Base-by-base conservation (phyloP, 164 flowering plant species). In the Vitis labrusca region DNA sequence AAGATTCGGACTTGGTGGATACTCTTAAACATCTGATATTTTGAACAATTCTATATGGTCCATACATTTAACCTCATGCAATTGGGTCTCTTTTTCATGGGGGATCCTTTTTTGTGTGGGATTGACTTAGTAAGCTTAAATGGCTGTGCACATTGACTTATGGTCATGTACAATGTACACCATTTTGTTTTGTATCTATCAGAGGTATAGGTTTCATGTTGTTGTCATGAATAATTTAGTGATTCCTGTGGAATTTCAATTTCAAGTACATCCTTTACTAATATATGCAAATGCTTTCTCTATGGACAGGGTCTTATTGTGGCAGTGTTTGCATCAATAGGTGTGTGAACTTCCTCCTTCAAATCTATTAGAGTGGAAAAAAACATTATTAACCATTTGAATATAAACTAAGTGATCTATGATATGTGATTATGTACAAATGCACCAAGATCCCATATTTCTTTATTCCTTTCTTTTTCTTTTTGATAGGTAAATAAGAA, bases 271-370 rank as follows among this genome's bases (percentile, higher is more conserved):
- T 51, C 9, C 44, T 71, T 56, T n/a, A 15, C 65, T 81, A 48
- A 68, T 77, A 67, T 5, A 61, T 56, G 14, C 52, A 16, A 71
- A 63, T 37, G 44, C 44, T 37, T 80, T 54, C 66, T 70, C 30
- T 70, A 15, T 81, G 54, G 73, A 27, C 97, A 94, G 99, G 99
- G 85, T 65, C 66, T 82, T 32, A 27, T 79, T 67, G 93, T 85
- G 44, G 86, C 85, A 23, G 63, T 67, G 27, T 94, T 88, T 83
- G 94, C 97, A 7, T 57, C 90, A 67, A n/a, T 73, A 65, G 99
- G 99, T 92, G 65, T 61, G 91, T 70, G 50, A 37, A 10, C 30
- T 59, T 63, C 58, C 52, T 44, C 19, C 57, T 2, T 32, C 16
- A 27, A 61, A 2, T 51, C 50, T 17, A 16, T 60, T 16, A 1